phyloP scores from a whole-genome alignment of 768 basidiomycete genomes.

The Termitomyces sp. region DNA sequence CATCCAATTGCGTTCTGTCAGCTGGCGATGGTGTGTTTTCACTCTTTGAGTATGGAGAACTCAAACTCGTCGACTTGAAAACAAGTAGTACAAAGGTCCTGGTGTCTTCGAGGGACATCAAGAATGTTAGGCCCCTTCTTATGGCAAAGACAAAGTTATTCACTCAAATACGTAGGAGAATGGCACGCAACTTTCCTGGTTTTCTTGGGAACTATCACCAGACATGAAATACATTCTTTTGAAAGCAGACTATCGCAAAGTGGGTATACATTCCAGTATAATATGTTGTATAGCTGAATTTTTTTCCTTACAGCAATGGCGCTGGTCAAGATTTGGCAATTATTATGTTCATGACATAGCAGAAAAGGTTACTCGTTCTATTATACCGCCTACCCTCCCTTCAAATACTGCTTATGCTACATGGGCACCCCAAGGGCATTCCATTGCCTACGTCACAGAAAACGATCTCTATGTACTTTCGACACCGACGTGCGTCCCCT shows the following conservation, averaged over 20 bases:
- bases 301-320: conserved; percentile 73
- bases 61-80: conserved; percentile 79
- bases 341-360: conserved; percentile 87
- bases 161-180: conserved; percentile 36
- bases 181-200: conserved; percentile 44
- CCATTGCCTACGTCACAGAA: conserved; percentile 78
- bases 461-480: conserved; percentile 90
- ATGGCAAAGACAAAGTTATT: not conserved
- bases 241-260: conserved; percentile 71
- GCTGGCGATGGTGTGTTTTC: conserved; percentile 96
- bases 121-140: conserved; percentile 44
- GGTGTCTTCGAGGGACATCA: conserved; percentile 52
- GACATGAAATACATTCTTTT: conserved; percentile 90
- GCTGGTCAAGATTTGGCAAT: conserved; percentile 84
- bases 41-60: conserved; percentile 49
- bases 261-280: conserved; percentile 16
- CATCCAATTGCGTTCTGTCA: conserved; percentile 21
- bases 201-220: conserved; percentile 77
- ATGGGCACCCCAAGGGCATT: conserved; percentile 83
- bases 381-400: conserved; percentile 63
- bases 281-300: not conserved
- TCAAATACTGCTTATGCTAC: conserved; percentile 73
- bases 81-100: conserved; percentile 62
- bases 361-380: conserved; percentile 61
- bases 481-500: conserved; percentile 48